Conservation (phyloP, 139 green algal species). For the Bryopsis sp. region DNA sequence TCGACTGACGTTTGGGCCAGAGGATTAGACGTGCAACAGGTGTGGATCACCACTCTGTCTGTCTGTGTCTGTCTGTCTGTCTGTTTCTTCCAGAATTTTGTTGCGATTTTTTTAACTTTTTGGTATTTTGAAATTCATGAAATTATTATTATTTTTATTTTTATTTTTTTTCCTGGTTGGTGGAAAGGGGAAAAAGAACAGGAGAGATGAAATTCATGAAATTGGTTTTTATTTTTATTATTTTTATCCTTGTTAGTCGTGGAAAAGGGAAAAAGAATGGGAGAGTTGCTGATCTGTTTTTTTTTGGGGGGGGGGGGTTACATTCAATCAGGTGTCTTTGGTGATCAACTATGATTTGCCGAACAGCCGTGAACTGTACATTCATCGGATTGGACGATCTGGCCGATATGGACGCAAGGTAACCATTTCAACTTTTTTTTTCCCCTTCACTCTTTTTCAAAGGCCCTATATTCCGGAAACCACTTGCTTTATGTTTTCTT, state of each 20-base stretch:
- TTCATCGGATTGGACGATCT: slow-evolving; percentile 95
- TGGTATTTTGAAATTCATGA: neutral
- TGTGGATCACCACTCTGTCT: too few species aligned
- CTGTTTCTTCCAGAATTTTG: neutral
- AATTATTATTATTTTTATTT: neutral
- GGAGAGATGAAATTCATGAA: too few species aligned
- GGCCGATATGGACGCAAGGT: slow-evolving; percentile 91
- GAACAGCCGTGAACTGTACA: slow-evolving; percentile 97
- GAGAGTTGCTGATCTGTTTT: too few species aligned
- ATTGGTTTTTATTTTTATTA: neutral
- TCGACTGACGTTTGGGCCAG: slow-evolving; percentile 97
- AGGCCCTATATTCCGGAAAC: neutral
- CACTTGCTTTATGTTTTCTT: neutral
- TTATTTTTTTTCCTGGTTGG: too few species aligned
- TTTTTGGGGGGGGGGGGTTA: too few species aligned
- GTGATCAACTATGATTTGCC: slow-evolving; percentile 99
- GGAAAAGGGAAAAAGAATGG: neutral
- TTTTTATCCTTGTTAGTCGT: neutral
- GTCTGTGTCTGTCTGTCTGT: neutral
- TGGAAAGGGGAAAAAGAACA: too few species aligned
- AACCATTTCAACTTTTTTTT: neutral
- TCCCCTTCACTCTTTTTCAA: neutral
- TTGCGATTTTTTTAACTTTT: neutral
- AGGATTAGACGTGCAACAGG: slow-evolving; percentile 96
- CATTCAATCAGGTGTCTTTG: slow-evolving; percentile 94